Conservation (phyloP, 179 eudicot genomes). For the Corrigiola litoralis region DNA sequence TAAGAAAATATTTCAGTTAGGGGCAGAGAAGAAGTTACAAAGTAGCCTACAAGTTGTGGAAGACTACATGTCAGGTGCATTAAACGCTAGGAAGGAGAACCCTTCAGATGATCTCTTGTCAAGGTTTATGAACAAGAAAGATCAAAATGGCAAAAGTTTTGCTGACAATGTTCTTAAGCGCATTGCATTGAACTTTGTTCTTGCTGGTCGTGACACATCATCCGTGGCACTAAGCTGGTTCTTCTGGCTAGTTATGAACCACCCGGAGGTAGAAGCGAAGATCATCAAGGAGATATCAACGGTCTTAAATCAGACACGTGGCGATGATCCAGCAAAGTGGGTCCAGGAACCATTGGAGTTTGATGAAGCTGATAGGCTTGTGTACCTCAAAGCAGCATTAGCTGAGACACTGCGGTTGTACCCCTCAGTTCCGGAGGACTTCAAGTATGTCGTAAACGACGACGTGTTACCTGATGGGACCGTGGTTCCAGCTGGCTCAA, state of each 20-base stretch:
- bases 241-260: conserved; percentile 76
- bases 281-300: conserved; percentile 43
- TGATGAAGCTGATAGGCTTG: conserved; percentile 67
- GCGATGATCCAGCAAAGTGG: conserved; percentile 39
- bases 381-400: conserved; percentile 66
- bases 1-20: conserved; percentile 45
- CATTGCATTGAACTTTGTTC: conserved; percentile 70
- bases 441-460: conserved; percentile 64
- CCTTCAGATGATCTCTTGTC: conserved; percentile 75
- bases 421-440: conserved; percentile 83
- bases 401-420: conserved; percentile 69
- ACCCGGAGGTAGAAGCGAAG: conserved; percentile 43
- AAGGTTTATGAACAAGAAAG: conserved; percentile 60
- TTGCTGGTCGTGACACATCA: conserved; percentile 85
- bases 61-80: conserved; percentile 55
- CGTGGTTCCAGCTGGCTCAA: conserved; percentile 60
- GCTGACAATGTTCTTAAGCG: conserved; percentile 47
- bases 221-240: conserved; percentile 84
- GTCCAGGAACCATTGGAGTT: conserved; percentile 50
- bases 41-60: conserved; percentile 53
- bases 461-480: conserved; percentile 81
- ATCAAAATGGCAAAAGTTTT: conserved; percentile 44
- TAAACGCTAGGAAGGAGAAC: conserved; percentile 40
- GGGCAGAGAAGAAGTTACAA: conserved; percentile 41
- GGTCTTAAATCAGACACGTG: conserved; percentile 55